A percentile compares a stretch with the other conserved stretches of the same genome.
Conservation (phyloP, 179 eudicot genomes). For the Silene noctiflora region DNA sequence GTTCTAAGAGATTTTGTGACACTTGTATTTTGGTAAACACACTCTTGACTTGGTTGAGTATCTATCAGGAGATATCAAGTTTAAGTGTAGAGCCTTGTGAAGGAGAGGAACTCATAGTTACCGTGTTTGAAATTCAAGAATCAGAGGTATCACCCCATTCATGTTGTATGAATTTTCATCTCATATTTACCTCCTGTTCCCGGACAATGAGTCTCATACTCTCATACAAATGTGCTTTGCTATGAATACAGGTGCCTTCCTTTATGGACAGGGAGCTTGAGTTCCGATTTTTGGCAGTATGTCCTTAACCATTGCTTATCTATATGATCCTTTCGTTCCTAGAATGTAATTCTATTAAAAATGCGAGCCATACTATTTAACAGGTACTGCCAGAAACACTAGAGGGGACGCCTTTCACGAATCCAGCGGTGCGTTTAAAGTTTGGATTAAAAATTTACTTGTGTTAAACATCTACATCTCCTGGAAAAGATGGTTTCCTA, state of each 20-base stretch:
- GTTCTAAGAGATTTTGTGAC: too few relatives aligned
- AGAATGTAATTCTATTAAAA: background rate
- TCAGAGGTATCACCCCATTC: slow-evolving; percentile 54
- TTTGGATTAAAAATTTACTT: background rate
- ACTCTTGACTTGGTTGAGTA: background rate
- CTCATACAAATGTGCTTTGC: slow-evolving; percentile 9
- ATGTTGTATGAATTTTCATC: background rate
- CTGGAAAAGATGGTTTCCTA: background rate
- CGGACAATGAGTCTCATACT: slow-evolving; percentile 2
- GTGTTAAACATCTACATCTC: background rate
- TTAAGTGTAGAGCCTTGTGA: slow-evolving; percentile 87
- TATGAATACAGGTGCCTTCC: slow-evolving; percentile 60
- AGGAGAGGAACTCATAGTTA: slow-evolving; percentile 65
- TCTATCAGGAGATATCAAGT: slow-evolving; percentile 83
- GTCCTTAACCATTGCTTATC: background rate
- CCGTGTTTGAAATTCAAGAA: slow-evolving; percentile 68
- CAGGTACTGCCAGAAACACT: slow-evolving; percentile 82
- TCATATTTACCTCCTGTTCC: background rate
- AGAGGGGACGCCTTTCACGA: slow-evolving; percentile 50
- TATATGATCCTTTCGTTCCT: background rate
- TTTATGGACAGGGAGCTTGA: slow-evolving; percentile 87
- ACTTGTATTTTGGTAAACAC: background rate
- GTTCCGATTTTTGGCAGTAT: slow-evolving; percentile 87
- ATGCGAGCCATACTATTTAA: background rate
- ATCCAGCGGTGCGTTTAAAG: slow-evolving; percentile 60